phyloP scores from a whole-genome alignment of 345 rosid species.

The Aurinia saxatilis region DNA sequence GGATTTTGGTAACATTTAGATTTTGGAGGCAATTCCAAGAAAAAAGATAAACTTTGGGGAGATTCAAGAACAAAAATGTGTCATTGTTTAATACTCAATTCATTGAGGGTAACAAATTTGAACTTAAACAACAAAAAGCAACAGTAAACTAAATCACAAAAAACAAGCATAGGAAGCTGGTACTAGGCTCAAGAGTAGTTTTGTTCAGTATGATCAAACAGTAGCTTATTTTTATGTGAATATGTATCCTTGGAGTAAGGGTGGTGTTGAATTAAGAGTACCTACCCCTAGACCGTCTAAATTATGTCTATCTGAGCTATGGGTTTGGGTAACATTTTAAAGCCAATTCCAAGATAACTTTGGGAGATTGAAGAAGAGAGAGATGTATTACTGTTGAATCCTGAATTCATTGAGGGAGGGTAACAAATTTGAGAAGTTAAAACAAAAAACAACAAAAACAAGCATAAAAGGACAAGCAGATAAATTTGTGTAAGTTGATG shows the following conservation, averaged over 20 bases:
- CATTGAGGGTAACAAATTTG: conserved; percentile 8
- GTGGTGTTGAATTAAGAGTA: too few species aligned
- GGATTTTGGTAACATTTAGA: too few species aligned
- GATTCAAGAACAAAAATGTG: conserved; percentile 1
- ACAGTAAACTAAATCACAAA: conserved; percentile 13
- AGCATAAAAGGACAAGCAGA: neutral
- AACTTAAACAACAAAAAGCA: neutral
- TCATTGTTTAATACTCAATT: neutral
- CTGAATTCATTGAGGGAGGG: neutral
- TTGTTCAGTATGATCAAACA: too few species aligned
- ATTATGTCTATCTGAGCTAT: too few species aligned
- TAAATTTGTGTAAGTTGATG: neutral
- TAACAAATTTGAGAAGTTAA: conserved; percentile 13
- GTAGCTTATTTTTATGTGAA: too few species aligned
- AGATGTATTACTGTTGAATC: neutral
- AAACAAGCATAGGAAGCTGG: conserved; percentile 2
- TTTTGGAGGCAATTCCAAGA: neutral
- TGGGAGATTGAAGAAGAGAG: conserved; percentile 8
- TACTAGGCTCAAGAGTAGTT: too few species aligned
- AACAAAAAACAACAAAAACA: conserved; percentile 3
- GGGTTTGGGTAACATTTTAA: neutral
- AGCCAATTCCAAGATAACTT: neutral
- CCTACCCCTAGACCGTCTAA: too few species aligned
- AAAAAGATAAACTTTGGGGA: neutral
- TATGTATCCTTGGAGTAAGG: too few species aligned